Evolutionary conservation across 2,329 filamentous ascomycete genomes (phyloP).

Genomic region (Fusarium cyanostomum): DNA sequence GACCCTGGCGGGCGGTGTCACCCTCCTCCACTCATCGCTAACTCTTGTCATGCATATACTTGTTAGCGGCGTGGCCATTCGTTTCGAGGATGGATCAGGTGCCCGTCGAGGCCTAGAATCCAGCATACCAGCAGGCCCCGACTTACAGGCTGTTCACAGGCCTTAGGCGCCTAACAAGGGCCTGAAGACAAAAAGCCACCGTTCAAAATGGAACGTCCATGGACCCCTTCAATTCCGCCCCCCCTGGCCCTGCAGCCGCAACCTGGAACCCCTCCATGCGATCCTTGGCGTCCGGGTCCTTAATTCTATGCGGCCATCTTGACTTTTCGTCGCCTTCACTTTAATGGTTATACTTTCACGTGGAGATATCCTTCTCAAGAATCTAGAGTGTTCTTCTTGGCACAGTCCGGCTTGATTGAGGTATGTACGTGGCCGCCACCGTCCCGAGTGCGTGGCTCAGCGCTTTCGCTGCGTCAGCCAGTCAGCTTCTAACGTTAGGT

Average conservation of each 20-base stretch:
- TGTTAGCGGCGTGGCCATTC: slow-evolving; percentile 24
- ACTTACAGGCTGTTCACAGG: slow-evolving; percentile 15
- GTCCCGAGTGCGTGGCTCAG: slow-evolving; percentile 37
- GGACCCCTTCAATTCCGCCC: slow-evolving; percentile 18
- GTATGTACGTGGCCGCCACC: slow-evolving; percentile 3
- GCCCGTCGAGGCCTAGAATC: slow-evolving; percentile 31
- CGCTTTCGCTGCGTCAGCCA: slow-evolving; percentile 37
- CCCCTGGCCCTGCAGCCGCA: slow-evolving; percentile 27
- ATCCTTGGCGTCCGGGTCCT: slow-evolving; percentile 10
- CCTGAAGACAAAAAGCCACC: slow-evolving; percentile 20
- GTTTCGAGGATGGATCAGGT: slow-evolving; percentile 40
- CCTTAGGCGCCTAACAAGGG: slow-evolving; percentile 35
- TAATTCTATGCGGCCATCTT: not conserved
- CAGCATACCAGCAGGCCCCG: slow-evolving; percentile 15
- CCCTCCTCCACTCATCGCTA: slow-evolving; percentile 18
- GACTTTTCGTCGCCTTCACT: not conserved
- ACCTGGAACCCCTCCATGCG: slow-evolving; percentile 28
- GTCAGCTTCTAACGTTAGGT: slow-evolving; percentile 13
- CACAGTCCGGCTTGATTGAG: not conserved
- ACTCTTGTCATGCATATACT: slow-evolving; percentile 11
- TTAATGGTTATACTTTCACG: not conserved
- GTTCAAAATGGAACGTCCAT: slow-evolving; percentile 8
- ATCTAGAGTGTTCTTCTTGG: not conserved
- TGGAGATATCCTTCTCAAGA: not conserved
- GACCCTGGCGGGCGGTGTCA: slow-evolving; percentile 39